Evolutionary conservation across 192 early-diverging fungal species (phyloP), one percentile per base, ranked within the genome.

Genomic region (Coemansia sp.): DNA sequence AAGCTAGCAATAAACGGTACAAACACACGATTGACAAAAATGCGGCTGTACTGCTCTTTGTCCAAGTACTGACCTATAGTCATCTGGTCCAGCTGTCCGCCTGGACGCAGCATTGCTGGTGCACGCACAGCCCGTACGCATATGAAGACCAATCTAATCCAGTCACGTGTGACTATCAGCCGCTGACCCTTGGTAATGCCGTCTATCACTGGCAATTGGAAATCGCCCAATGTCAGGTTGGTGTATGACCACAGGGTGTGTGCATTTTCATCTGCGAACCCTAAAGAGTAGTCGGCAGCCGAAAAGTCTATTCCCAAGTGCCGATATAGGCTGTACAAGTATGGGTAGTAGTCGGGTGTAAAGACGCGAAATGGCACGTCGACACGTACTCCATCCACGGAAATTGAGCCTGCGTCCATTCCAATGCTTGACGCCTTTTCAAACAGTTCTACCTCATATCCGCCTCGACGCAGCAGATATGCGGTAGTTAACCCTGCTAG

Each of bases 281-380:
- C 54, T 31, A 79, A 46, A 18, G 76, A 72, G 49, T 79, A 72
- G 59, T 79, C 76, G 19, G 76, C 76, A 0, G 70, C 57, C 3
- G 61, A 33, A 20, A 66, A 62, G 7, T 23, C 51, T 2, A 79
- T 58, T 1, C 59, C 65, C 38, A 79, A 49, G 55, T 79, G 47
- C 30, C 20, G 30, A 62, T 79, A 79, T 43, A 79, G 53, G 7
- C 46, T n/a, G 45, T 45, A 37, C 41, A 79, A 55, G 38, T 60
- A 65, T 26, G 76, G 76, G 36, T 79, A 79, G 59, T 79, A 79
- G 50, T 63, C 64, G 8, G 76, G 76, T 10, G 65, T 71, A 20
- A 72, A 59, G 16, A 79, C 76, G n/a, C 76, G 69, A 55, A 72
- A 68, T 3, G 76, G 76, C 37, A 79, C 76, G 59, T 79, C 76